Percentiles rank a stretch among this genome's conserved stretches.
Conservation (phyloP, 129 eudicot species). For the Oenanthe sinensis region DNA sequence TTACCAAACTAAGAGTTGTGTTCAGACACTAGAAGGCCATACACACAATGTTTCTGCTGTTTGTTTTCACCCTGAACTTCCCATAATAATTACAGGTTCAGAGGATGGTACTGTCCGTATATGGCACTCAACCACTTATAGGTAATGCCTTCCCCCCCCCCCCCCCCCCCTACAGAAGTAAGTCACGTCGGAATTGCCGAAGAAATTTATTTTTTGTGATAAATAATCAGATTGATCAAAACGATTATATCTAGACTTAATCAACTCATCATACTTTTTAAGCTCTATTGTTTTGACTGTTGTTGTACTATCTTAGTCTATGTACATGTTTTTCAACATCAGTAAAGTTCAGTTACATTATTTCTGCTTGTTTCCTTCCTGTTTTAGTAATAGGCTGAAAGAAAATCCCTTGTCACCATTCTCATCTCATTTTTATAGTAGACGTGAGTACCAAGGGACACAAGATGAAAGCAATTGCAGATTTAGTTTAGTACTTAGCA, state of each 20-base stretch:
- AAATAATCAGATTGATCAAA: background rate
- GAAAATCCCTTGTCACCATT: background rate
- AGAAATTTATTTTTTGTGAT: background rate
- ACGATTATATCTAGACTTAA: background rate
- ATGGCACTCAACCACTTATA: conserved; percentile 94
- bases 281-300: background rate
- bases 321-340: background rate
- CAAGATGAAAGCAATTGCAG: background rate
- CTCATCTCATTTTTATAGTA: background rate
- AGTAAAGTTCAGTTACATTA: background rate
- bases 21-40: conserved; percentile 94
- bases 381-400: background rate
- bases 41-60: conserved; percentile 96
- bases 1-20: conserved; percentile 87
- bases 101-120: conserved; percentile 98
- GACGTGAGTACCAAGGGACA: background rate
- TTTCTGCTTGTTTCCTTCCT: background rate
- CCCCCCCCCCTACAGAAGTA: background rate
- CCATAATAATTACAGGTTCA: conserved; percentile 90
- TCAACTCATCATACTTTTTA: background rate
- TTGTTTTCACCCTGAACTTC: conserved; percentile 89
- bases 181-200: background rate
- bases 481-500: background rate
- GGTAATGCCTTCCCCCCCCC: conserved; percentile 21
- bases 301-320: background rate